Conservation (phyloP, 2,329 filamentous ascomycete genomes). For the Clarireedia paspali region DNA sequence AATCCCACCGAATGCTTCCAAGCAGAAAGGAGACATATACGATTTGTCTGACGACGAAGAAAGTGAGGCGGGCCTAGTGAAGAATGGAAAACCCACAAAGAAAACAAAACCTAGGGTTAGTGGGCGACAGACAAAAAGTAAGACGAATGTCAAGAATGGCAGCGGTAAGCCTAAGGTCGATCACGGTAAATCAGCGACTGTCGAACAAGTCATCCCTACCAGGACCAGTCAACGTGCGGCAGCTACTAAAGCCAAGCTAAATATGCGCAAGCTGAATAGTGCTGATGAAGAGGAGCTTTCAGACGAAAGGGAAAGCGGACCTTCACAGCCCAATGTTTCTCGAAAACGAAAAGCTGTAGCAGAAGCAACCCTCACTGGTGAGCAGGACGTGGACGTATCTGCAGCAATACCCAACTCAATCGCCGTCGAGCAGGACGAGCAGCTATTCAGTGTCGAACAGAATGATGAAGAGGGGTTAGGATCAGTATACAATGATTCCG, state of each 20-base stretch:
- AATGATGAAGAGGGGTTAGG: background rate
- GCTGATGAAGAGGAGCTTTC: background rate
- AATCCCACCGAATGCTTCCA: background rate
- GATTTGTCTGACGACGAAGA: conserved; percentile 2
- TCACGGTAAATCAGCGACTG: background rate
- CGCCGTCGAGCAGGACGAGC: background rate
- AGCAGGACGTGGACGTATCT: background rate
- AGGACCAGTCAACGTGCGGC: conserved; percentile 1
- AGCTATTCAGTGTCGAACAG: background rate
- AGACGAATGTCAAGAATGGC: background rate
- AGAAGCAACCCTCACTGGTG: background rate
- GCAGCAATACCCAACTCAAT: background rate
- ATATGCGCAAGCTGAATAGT: background rate
- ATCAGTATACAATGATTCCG: background rate
- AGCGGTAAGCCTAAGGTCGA: background rate
- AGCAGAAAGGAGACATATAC: background rate
- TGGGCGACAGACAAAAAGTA: background rate
- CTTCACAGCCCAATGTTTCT: conserved; percentile 6
- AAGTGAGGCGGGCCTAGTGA: background rate
- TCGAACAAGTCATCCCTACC: background rate
- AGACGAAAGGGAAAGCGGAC: background rate
- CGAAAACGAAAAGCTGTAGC: conserved; percentile 3
- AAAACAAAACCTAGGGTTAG: background rate
- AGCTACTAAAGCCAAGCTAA: conserved; percentile 1
- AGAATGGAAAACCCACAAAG: background rate